Evolutionary conservation across 192 early-diverging fungal genomes (phyloP).

Genomic region (Martensiomyces pterosporus): DNA sequence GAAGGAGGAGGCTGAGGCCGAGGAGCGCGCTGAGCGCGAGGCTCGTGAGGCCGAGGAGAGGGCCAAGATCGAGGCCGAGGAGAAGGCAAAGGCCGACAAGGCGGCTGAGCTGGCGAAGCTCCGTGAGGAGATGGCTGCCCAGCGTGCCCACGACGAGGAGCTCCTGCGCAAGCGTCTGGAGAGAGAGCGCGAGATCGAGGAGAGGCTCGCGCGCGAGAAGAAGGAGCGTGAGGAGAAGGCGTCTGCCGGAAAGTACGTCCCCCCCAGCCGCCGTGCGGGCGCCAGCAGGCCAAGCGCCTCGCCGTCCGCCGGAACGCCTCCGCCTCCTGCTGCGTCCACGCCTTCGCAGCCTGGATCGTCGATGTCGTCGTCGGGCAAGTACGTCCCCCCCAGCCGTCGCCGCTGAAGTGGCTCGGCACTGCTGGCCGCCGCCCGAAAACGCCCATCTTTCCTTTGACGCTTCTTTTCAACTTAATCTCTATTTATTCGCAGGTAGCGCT

Average conservation of each 20-base stretch:
- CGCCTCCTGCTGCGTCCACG: background rate
- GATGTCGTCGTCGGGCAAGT: constrained; percentile 9
- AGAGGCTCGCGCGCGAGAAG: constrained; percentile 6
- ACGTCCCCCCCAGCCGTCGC: constrained; percentile 38
- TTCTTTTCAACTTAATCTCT: background rate
- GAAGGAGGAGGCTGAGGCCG: constrained; percentile 42
- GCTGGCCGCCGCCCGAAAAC: too few species aligned
- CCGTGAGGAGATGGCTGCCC: constrained; percentile 43
- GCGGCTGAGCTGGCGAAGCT: constrained; percentile 35
- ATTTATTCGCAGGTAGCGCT: too few species aligned
- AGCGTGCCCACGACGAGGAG: constrained; percentile 45
- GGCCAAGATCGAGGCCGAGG: constrained; percentile 1
- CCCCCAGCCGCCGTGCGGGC: constrained; percentile 29
- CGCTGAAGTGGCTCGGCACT: background rate
- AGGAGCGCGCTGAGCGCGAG: constrained; percentile 51
- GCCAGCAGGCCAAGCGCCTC: too few species aligned
- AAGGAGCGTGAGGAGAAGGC: constrained; percentile 18
- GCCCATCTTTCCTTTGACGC: constrained; percentile 3
- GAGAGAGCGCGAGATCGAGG: constrained; percentile 18
- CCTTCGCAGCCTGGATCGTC: too few species aligned
- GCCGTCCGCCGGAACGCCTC: background rate
- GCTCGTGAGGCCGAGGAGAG: constrained; percentile 25
- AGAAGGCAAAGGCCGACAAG: constrained; percentile 35
- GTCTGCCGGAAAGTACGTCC: constrained; percentile 28
- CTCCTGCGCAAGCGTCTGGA: constrained; percentile 49